Conservation (phyloP, 495 filamentous ascomycete genomes). For the Penicillium steckii region DNA sequence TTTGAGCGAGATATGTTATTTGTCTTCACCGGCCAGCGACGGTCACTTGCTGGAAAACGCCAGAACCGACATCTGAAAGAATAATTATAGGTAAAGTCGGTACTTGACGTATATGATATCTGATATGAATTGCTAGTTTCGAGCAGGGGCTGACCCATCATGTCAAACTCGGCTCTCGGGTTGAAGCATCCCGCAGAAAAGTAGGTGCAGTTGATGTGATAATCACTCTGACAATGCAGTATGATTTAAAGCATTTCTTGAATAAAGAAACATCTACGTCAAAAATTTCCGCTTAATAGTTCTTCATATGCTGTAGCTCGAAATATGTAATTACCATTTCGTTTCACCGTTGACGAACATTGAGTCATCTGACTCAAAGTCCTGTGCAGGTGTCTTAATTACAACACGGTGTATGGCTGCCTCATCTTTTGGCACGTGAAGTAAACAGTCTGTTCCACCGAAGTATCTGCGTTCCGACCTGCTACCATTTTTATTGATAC, state of each 20-base stretch:
- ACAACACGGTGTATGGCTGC: background rate
- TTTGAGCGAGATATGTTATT: background rate
- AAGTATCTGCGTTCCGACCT: background rate
- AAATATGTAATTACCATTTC: background rate
- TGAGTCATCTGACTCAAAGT: background rate
- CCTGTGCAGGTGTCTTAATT: background rate
- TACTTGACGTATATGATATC: background rate
- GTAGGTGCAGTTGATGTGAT: background rate
- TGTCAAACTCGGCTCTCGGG: background rate
- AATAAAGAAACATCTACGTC: background rate
- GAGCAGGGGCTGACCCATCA: background rate
- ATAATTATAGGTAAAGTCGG: background rate
- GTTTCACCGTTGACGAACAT: background rate
- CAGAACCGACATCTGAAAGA: background rate
- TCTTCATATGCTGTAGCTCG: background rate
- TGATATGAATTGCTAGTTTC: background rate
- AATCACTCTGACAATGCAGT: background rate
- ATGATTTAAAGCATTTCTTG: background rate
- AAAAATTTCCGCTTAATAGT: background rate
- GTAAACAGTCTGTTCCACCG: background rate
- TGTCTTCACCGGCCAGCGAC: background rate
- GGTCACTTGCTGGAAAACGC: conserved; percentile 1
- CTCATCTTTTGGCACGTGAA: background rate
- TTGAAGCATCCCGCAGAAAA: background rate
- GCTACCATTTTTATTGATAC: background rate